These are phyloP conservation scores for Phaeosphaeriaceae sp. DNA, from an alignment of 2,329 filamentous ascomycete species.

Conservation along the genomic window DNA sequence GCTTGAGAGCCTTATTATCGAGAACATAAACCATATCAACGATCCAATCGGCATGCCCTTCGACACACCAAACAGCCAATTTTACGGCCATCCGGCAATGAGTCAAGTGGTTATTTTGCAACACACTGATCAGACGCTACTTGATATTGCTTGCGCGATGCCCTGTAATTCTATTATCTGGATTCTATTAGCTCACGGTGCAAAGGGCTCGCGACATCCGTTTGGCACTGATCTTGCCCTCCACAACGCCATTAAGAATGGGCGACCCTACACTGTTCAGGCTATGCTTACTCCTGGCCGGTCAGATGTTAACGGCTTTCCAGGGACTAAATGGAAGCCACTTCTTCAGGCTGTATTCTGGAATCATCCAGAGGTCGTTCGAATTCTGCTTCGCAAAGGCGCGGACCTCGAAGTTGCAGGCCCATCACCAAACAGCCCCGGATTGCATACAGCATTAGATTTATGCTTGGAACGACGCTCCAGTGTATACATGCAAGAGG, in stretches of 20 bases:
- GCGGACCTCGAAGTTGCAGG: conserved; percentile 33
- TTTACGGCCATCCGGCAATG: conserved; percentile 35
- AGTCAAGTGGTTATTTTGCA: conserved; percentile 36
- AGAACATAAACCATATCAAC: conserved; percentile 34
- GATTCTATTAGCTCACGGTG: conserved; percentile 36
- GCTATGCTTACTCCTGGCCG: conserved; percentile 28
- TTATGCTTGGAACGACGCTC: conserved; percentile 33
- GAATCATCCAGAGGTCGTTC: conserved; percentile 38
- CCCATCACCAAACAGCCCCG: conserved; percentile 10
- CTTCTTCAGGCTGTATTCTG: conserved; percentile 41
- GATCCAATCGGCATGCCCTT: conserved; percentile 40
- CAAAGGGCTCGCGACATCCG: conserved; percentile 38
- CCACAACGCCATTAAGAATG: conserved; percentile 47
- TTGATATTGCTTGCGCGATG: conserved; percentile 43
- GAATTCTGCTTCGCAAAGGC: conserved; percentile 36
- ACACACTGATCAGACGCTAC: conserved; percentile 37
- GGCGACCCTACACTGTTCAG: conserved; percentile 36
- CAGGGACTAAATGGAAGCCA: conserved; percentile 35
- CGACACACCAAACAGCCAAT: conserved; percentile 24
- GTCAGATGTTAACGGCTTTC: conserved; percentile 35
- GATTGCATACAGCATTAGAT: conserved; percentile 30
- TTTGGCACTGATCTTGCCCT: conserved; percentile 41
- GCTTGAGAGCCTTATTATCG: conserved; percentile 34
- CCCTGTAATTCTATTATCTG: conserved; percentile 34
- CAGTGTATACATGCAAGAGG: conserved; percentile 21